Base-by-base conservation (phyloP, 1,139 yeast genomes). In the Magnusiomyces tetraspermus region DNA sequence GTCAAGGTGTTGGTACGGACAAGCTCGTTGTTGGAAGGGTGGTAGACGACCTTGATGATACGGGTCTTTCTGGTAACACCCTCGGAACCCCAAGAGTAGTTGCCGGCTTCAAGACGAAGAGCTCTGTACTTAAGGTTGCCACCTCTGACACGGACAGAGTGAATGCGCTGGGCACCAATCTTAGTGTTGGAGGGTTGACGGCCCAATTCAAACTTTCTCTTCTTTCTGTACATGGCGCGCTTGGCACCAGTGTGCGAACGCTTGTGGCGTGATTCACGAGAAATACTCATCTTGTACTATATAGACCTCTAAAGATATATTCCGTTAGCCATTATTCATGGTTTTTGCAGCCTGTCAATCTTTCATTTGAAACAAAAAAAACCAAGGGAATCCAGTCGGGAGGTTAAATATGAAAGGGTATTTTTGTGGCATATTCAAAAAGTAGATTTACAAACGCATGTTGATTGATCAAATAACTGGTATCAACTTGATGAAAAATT, bases 181-280 rank as follows among this genome's bases (percentile, higher is more conserved):
- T 88, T 89, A 80, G 99, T 92, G 92, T 86, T 88, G 73, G 98
- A 96, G 70, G 97, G 83, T 82, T 92, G 98, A 82, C 99, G 95
- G 71, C 99, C 99, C 77, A 87, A 85, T 80, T 94, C 98, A 75
- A 92, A 94, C 95, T 92, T 92, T 84, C 99, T 84, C 96, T 92
- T 92, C 92, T 92, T 92, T 87, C 98, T 90, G 95, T 84, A 88
- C 79, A 88, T 96, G 78, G 98, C 97, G 80, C 97, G 90, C 80
- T 89, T 90, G 76, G 98, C 99, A 85, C 99, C 99, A 75, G 99
- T 90, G 77, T 95, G 96, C 71, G 97, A 80, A 80, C 98, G 95
- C 87, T 92, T 92, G 89, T 92, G 98, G 82, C 97, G 96, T 77
- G 98, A 90, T 83, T 92, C 98, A 85, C 99, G 94, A 79, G 97